Conservation (phyloP, 305 asterid genomes). For the Fraxinus platypoda region DNA sequence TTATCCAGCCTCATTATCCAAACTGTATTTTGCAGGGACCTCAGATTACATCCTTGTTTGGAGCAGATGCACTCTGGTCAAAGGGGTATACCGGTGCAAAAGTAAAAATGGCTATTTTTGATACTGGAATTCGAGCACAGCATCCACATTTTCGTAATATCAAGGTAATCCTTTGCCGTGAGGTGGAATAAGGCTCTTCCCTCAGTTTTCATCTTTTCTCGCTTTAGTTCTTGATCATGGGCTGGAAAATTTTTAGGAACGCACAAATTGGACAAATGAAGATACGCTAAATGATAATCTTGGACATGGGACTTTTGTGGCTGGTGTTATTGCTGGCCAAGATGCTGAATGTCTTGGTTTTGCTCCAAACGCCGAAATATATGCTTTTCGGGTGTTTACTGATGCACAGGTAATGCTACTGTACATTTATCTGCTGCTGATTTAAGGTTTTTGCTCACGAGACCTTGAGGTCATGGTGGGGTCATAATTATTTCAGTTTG, state of each 20-base stretch:
- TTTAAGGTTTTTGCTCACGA: background rate
- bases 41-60: slow-evolving; percentile 93
- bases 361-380: slow-evolving; percentile 96
- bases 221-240: slow-evolving; percentile 23
- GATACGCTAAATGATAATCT: slow-evolving; percentile 95
- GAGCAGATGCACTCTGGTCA: slow-evolving; percentile 93
- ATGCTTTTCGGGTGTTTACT: slow-evolving; percentile 96
- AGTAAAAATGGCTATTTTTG: slow-evolving; percentile 98
- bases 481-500: slow-evolving; percentile 1
- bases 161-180: slow-evolving; percentile 51
- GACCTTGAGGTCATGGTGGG: background rate
- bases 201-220: slow-evolving; percentile 15
- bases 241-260: slow-evolving; percentile 59
- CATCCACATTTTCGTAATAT: slow-evolving; percentile 98
- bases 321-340: slow-evolving; percentile 97
- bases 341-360: slow-evolving; percentile 97
- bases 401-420: slow-evolving; percentile 92
- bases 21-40: slow-evolving; percentile 66
- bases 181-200: slow-evolving; percentile 19
- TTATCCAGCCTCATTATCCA: slow-evolving; percentile 15
- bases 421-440: slow-evolving; percentile 19
- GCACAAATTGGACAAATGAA: slow-evolving; percentile 98
- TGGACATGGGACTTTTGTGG: slow-evolving; percentile 99
- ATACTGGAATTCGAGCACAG: slow-evolving; percentile 85
- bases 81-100: slow-evolving; percentile 91